Conservation (phyloP, 352 stramenopile genomes). For the Globisporangium recalcitrans region DNA sequence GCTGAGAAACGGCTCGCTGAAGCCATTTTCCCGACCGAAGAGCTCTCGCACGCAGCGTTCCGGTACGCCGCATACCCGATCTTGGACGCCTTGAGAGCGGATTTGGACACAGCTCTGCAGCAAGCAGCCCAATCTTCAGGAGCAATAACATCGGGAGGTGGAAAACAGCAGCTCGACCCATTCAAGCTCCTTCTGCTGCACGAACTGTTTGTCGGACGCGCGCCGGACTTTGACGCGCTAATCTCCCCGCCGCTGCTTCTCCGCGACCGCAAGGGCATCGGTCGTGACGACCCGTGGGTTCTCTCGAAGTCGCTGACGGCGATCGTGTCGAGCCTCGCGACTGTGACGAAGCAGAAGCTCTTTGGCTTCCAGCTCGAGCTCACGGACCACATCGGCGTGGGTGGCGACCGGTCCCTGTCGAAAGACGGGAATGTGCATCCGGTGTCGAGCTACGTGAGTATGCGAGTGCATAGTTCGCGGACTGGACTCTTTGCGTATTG, state of each 20-base stretch:
- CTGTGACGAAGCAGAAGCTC: constrained; percentile 50
- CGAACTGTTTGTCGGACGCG: constrained; percentile 34
- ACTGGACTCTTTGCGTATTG: not conserved
- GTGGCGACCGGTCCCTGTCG: constrained; percentile 38
- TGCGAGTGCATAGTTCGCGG: not conserved
- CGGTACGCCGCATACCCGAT: constrained; percentile 44
- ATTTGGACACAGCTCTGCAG: constrained; percentile 30
- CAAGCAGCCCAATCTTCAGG: not conserved
- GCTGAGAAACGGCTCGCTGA: constrained; percentile 46
- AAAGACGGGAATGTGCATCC: constrained; percentile 79
- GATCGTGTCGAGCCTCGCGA: constrained; percentile 38
- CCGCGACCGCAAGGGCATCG: constrained; percentile 54
- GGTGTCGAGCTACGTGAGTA: constrained; percentile 61
- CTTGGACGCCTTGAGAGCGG: constrained; percentile 47
- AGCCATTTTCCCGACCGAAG: constrained; percentile 54
- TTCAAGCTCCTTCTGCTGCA: constrained; percentile 62
- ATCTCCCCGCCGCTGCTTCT: constrained; percentile 55
- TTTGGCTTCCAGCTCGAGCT: constrained; percentile 63
- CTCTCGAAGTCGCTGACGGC: constrained; percentile 38
- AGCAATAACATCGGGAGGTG: constrained; percentile 1
- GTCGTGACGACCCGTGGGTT: constrained; percentile 61
- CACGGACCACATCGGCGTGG: constrained; percentile 21
- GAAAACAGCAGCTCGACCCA: constrained; percentile 25
- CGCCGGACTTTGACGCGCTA: constrained; percentile 31
- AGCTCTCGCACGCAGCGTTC: constrained; percentile 58